These are phyloP conservation scores for Xylaria multiplex DNA, from an alignment of 2,329 filamentous ascomycete genomes.

Conservation along the genomic window DNA sequence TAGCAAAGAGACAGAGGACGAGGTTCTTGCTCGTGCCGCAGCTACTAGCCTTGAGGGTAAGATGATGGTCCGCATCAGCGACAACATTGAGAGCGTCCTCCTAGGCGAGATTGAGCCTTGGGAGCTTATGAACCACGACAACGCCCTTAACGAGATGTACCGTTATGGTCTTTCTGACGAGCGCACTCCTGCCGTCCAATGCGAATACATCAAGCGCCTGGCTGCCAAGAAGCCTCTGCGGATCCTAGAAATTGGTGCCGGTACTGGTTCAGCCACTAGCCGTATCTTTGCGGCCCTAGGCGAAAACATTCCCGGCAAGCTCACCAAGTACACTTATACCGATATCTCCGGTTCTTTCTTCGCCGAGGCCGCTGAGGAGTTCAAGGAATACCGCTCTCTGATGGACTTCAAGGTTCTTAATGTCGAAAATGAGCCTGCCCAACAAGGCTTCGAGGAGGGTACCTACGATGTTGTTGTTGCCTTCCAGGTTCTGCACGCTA, in stretches of 20 bases:
- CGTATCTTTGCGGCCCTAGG: conserved; percentile 51
- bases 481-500: conserved; percentile 49
- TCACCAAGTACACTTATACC: conserved; percentile 57
- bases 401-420: conserved; percentile 49
- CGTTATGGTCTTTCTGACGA: conserved; percentile 47
- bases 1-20: conserved; percentile 40
- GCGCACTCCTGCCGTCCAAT: conserved; percentile 45
- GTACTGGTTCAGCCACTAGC: conserved; percentile 56
- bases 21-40: conserved; percentile 41
- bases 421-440: conserved; percentile 42
- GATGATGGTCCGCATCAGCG: conserved; percentile 47
- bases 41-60: conserved; percentile 44
- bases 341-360: conserved; percentile 56
- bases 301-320: conserved; percentile 42
- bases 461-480: conserved; percentile 49
- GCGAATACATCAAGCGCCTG: conserved; percentile 45
- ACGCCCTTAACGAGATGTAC: conserved; percentile 47
- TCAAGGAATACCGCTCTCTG: conserved; percentile 44
- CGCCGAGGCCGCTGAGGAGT: conserved; percentile 47
- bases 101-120: conserved; percentile 45
- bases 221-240: conserved; percentile 48
- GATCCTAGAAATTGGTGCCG: conserved; percentile 55
- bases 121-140: conserved; percentile 48
- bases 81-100: conserved; percentile 45
- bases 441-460: conserved; percentile 46